phyloP scores from a whole-genome alignment of 129 eudicot species.

The Chrysanthemum seticuspe region DNA sequence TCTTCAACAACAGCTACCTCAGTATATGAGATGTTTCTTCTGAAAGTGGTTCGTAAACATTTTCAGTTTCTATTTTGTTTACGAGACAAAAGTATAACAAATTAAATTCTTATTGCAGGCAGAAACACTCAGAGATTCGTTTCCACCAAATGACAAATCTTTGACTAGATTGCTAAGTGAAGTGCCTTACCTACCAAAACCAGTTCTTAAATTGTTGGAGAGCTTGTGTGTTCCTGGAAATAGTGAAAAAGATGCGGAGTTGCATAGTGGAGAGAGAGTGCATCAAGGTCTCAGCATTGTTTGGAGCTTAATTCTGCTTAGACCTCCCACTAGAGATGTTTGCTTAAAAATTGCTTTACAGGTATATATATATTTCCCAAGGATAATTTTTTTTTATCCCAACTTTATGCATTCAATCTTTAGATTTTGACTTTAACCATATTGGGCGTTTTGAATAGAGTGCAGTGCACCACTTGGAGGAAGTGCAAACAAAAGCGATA shows the following conservation, averaged over 20 bases:
- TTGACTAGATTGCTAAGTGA: conserved; percentile 79
- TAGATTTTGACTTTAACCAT: conserved; percentile 12
- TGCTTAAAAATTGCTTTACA: conserved; percentile 78
- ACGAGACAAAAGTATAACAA: too few relatives aligned
- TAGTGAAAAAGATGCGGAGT: conserved; percentile 62
- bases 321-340: conserved; percentile 82
- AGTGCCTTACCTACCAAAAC: conserved; percentile 90
- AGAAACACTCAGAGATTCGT: conserved; percentile 87
- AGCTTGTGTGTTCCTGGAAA: conserved; percentile 79
- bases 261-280: conserved; percentile 83
- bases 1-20: conserved; percentile 91
- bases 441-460: conserved; percentile 51
- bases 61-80: conserved; percentile 11
- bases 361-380: conserved; percentile 37
- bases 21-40: conserved; percentile 85
- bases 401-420: not conserved
- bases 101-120: conserved; percentile 51
- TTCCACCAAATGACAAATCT: conserved; percentile 93
- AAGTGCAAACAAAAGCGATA: conserved; percentile 94
- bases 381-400: not conserved
- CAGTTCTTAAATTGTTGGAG: conserved; percentile 71
- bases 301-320: conserved; percentile 84
- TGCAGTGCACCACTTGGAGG: conserved; percentile 95
- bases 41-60: conserved; percentile 68
- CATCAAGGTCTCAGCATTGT: conserved; percentile 94